These are phyloP conservation scores for Pseudomicrostroma phylloplanum DNA, from an alignment of 1,284 basidiomycete species.

Conservation along the genomic window DNA sequence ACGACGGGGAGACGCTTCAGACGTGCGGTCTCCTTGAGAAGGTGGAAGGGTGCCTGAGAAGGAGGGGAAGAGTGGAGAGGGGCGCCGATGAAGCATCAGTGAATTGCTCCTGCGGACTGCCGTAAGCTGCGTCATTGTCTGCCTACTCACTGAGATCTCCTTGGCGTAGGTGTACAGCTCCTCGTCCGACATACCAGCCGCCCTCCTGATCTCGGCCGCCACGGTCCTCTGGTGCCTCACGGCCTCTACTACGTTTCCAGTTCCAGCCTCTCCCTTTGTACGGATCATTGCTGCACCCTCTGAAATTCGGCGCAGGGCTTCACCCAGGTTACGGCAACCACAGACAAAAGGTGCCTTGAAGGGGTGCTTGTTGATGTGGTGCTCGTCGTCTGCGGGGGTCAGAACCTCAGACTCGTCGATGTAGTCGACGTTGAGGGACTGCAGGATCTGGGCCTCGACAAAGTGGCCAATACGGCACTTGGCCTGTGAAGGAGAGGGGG, in stretches of 20 bases:
- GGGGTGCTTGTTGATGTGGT: slow-evolving; percentile 58
- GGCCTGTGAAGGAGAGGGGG: slow-evolving; percentile 60
- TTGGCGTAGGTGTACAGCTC: slow-evolving; percentile 93
- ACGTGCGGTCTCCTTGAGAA: slow-evolving; percentile 91
- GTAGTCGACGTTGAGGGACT: slow-evolving; percentile 92
- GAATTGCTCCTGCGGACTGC: not conserved
- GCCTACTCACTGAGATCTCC: slow-evolving; percentile 54
- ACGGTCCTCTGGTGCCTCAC: slow-evolving; percentile 85
- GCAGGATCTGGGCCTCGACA: slow-evolving; percentile 69
- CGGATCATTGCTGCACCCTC: slow-evolving; percentile 65
- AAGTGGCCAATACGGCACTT: slow-evolving; percentile 95
- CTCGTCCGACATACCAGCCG: slow-evolving; percentile 76
- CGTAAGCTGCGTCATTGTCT: not conserved
- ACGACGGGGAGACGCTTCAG: slow-evolving; percentile 88
- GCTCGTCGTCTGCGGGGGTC: slow-evolving; percentile 71
- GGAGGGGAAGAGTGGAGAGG: not conserved
- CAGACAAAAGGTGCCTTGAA: slow-evolving; percentile 64
- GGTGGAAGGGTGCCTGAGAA: slow-evolving; percentile 88
- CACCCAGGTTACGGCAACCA: slow-evolving; percentile 61
- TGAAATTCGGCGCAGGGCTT: slow-evolving; percentile 90
- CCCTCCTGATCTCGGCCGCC: slow-evolving; percentile 75
- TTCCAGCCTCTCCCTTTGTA: slow-evolving; percentile 67
- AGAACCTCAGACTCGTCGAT: slow-evolving; percentile 91
- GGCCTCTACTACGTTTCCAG: slow-evolving; percentile 88
- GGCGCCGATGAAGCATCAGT: not conserved